These are phyloP conservation scores for Gossypium raimondii DNA, from an alignment of 345 rosid genomes.

Conservation along the genomic window DNA sequence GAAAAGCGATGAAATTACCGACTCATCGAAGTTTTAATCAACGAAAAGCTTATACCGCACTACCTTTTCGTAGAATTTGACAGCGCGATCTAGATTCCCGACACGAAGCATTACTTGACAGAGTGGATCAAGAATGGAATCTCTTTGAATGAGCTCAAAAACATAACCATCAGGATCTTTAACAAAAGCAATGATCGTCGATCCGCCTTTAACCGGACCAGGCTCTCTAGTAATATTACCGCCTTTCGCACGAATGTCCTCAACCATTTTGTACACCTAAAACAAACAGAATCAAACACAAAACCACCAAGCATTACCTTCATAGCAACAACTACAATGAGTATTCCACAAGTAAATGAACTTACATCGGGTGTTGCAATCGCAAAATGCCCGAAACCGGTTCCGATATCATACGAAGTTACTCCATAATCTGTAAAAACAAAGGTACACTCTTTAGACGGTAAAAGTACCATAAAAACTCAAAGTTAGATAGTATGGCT, in stretches of 20 bases:
- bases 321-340: not conserved
- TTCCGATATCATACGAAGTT: conserved; percentile 85
- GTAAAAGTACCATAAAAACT: too few species aligned
- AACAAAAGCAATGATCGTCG: conserved; percentile 65
- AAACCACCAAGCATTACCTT: not conserved
- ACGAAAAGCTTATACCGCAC: not conserved
- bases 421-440: conserved; percentile 69
- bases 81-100: conserved; percentile 77
- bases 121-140: conserved; percentile 82
- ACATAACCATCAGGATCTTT: conserved; percentile 95
- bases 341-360: not conserved
- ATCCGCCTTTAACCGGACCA: conserved; percentile 92
- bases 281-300: conserved; percentile 3
- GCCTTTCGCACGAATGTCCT: conserved; percentile 67
- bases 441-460: not conserved
- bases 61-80: conserved; percentile 94
- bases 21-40: not conserved
- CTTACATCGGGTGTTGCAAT: conserved; percentile 84
- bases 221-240: conserved; percentile 80
- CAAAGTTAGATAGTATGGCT: too few species aligned
- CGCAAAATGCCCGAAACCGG: conserved; percentile 94
- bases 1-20: not conserved
- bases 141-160: conserved; percentile 88
- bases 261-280: conserved; percentile 79
- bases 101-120: conserved; percentile 98